Evolutionary conservation across 2,329 filamentous ascomycete genomes (phyloP), one percentile per base, ranked within the genome.

Genomic region (Epichloe aotearoae): DNA sequence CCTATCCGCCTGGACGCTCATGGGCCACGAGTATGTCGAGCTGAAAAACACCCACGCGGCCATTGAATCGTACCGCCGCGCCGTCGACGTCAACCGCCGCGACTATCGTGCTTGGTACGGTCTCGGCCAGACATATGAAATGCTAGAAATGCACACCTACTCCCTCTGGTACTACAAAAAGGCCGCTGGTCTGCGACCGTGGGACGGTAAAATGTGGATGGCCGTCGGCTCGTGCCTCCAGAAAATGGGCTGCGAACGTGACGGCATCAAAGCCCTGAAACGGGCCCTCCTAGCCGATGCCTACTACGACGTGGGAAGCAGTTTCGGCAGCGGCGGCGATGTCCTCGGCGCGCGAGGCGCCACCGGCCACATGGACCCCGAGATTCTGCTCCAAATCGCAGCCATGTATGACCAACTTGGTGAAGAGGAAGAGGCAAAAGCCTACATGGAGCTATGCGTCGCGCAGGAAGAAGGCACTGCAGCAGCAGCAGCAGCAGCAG

Each of bases 91-190:
- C 58, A 97, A 98, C 62, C 82, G 91, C 36, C 88, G 93, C 59
- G 93, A 98, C 65, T 97, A 97, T 65, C 85, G 93, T 52, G 93
- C 93, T 4, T 98, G 93, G 93, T 97, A 98, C 63, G 93, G 93
- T 36, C 75, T 98, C 0, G 93, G 93, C 1, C 91, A 97, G 65
- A 94, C 93, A 1, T 98, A 98, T 62, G 93, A 98, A 66, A 86
- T 98, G 58, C 78, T 98, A 8, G 93, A 98, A 68, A 96, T 96
- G 88, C 88, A 95, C 63, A 89, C 90, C 42, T 98, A 98, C 65
- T 90, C 91, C 1, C 71, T 98, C 0, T 97, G 93, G 78, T 98
- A 98, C 69, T 96, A 95, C 71, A 94, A 97, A 88, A 88, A 93
- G 51, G 93, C 93, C 0, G 91, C 91, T 0, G 88, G 89, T 0